Evolutionary conservation across 495 filamentous ascomycete genomes (phyloP), one percentile per base, ranked within the genome.

Genomic region (Aspergillus panamensis): DNA sequence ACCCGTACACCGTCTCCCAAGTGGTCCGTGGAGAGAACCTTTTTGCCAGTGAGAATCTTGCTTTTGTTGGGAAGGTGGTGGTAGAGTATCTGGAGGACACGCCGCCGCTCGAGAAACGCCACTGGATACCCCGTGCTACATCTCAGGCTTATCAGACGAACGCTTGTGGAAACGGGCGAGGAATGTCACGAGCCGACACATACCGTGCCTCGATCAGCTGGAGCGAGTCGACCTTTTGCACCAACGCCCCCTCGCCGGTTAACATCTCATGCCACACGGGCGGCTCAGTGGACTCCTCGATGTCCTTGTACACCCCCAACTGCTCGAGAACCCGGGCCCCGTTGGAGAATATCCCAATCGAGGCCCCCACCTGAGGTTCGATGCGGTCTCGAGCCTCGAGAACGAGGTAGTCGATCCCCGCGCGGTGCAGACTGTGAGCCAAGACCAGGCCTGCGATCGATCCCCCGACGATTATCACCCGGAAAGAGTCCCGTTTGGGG

Each of bases 381-480:
- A 79, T 53, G 4, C 67, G 62, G 8, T 60, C 40, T 6, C 65
- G 56, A 13, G 64, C 60, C 60, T 83, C 82, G 6, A 83, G 68
- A 9, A 84, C 55, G 12, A 79, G 60, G 44, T 77, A 79, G 57
- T 79, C 74, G 58, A 84, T 77, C 17, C 65, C 68, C 3, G 72
- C 71, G 13, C 66, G 65, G 2, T 72, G 55, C 13, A 84, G 66
- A 20, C 35, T 39, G 8, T 39, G 35, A n/a, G 35, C 66, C 64
- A 77, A 58, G 1, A 72, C 74, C 1, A 85, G 64, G 2, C 78
- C 78, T 6, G 77, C 71, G 29, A 82, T 70, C 5, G 76, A 76
- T 25, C 76, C 80, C 30, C 82, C 82, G 14, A 80, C 75, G 44
- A 85, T 75, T 45, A 84, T 71, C 31, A 77, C 79, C n/a, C 32